A percentile compares a stretch with the other conserved stretches of the same genome.
Evolutionary conservation across 192 early-diverging fungal genomes (phyloP).

Genomic region (Mortierella hygrophila): DNA sequence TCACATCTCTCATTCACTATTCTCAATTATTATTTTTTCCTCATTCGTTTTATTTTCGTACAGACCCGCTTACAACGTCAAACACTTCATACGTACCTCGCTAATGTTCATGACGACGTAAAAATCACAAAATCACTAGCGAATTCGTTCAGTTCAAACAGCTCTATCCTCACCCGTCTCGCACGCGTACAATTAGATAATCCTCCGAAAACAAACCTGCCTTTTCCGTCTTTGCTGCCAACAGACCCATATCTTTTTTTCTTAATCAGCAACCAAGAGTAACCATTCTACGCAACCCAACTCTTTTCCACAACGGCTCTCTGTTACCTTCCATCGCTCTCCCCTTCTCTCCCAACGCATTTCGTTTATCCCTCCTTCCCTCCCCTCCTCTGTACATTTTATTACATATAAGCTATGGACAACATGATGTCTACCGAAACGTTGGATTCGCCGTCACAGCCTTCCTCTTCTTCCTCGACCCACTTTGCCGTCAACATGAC

Average conservation of each 20-base stretch:
- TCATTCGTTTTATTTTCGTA: background rate
- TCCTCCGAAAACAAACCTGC: background rate
- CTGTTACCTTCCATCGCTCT: background rate
- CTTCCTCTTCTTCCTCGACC: background rate
- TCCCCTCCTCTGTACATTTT: background rate
- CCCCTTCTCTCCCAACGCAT: background rate
- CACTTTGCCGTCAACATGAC: background rate
- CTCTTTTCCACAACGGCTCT: background rate
- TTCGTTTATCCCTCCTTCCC: background rate
- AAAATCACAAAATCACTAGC: background rate
- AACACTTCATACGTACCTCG: background rate
- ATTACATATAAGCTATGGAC: slow-evolving; percentile 4
- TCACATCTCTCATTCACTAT: background rate
- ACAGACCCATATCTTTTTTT: too few relatives aligned
- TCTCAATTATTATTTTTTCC: background rate
- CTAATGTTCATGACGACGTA: background rate
- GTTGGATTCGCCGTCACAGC: slow-evolving; percentile 13
- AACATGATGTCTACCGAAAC: slow-evolving; percentile 6
- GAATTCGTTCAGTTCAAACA: background rate
- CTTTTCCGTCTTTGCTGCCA: background rate
- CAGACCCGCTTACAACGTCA: background rate
- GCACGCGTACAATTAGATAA: background rate
- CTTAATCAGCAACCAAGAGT: too few relatives aligned
- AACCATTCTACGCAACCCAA: too few relatives aligned
- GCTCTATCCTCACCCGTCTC: background rate